phyloP scores from a whole-genome alignment of 2,329 filamentous ascomycete genomes.

The Tympanopsis confertula region DNA sequence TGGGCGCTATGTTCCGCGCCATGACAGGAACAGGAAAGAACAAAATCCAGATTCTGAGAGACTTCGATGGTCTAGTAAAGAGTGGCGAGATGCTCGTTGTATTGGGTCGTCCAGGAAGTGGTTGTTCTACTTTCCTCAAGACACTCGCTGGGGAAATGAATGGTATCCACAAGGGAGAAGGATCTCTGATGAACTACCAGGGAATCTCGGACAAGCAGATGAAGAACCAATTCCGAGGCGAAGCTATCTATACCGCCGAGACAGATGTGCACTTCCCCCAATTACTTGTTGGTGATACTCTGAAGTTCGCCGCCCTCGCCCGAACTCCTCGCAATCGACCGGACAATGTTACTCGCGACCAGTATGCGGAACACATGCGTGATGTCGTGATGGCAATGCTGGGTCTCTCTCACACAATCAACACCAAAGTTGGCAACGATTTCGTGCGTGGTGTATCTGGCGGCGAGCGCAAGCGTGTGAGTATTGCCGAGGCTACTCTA shows the following conservation, averaged over 20 bases:
- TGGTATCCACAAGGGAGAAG: conserved; percentile 42
- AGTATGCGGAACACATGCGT: conserved; percentile 30
- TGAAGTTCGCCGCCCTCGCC: conserved; percentile 44
- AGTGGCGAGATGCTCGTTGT: conserved; percentile 46
- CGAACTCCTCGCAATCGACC: conserved; percentile 33
- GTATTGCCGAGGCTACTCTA: conserved; percentile 7
- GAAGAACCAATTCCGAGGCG: conserved; percentile 48
- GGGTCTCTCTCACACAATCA: conserved; percentile 35
- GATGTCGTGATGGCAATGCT: conserved; percentile 38
- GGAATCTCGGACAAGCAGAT: conserved; percentile 41
- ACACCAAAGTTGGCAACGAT: conserved; percentile 37
- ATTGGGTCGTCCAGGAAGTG: conserved; percentile 32
- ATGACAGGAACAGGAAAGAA: conserved; percentile 11
- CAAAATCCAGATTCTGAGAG: conserved; percentile 36
- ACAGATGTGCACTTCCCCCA: conserved; percentile 49
- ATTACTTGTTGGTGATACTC: conserved; percentile 44
- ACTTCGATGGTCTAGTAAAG: conserved; percentile 43
- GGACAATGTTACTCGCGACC: conserved; percentile 24
- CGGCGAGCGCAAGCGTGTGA: conserved; percentile 26
- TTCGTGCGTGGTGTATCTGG: conserved; percentile 36
- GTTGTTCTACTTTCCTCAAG: conserved; percentile 13
- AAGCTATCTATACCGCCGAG: conserved; percentile 54
- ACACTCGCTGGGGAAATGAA: conserved; percentile 51
- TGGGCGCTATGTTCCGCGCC: conserved; percentile 11
- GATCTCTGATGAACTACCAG: conserved; percentile 48